Evolutionary conservation across 352 stramenopile species (phyloP).

Genomic region (Phytophthora quininea): DNA sequence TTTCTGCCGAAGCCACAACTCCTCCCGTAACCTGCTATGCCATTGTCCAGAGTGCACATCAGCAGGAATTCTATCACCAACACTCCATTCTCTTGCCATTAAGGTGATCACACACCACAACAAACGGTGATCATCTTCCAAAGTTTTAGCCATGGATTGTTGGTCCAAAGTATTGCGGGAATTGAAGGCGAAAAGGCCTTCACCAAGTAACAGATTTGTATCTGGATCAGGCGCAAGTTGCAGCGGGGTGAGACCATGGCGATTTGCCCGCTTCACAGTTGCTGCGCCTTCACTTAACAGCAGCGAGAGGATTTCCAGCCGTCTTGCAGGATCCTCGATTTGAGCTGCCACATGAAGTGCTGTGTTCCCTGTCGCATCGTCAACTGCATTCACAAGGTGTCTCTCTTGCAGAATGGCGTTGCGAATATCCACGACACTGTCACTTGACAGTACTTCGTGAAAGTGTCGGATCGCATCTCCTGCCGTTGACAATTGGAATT

Average conservation of each 20-base stretch:
- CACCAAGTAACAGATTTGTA: constrained; percentile 35
- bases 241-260: constrained; percentile 54
- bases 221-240: constrained; percentile 46
- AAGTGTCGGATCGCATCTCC: constrained; percentile 46
- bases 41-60: constrained; percentile 52
- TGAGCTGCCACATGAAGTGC: constrained; percentile 61
- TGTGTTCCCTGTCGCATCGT: constrained; percentile 59
- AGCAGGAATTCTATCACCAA: constrained; percentile 34
- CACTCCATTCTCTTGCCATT: constrained; percentile 58
- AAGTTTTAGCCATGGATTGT: neutral
- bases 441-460: constrained; percentile 47
- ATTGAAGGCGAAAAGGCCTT: constrained; percentile 64
- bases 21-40: constrained; percentile 63
- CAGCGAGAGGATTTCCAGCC: constrained; percentile 49
- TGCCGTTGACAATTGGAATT: constrained; percentile 16
- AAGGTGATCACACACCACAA: constrained; percentile 62
- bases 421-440: constrained; percentile 61
- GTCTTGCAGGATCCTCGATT: constrained; percentile 52
- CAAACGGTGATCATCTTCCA: constrained; percentile 30
- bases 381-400: constrained; percentile 63
- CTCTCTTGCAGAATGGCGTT: constrained; percentile 51
- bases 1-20: constrained; percentile 64
- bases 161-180: constrained; percentile 15
- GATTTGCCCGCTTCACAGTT: constrained; percentile 50
- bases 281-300: constrained; percentile 65